Evolutionary conservation across 2,329 filamentous ascomycete species (phyloP), one percentile per base, ranked within the genome.

Genomic region (Pezizomycotina sp.): DNA sequence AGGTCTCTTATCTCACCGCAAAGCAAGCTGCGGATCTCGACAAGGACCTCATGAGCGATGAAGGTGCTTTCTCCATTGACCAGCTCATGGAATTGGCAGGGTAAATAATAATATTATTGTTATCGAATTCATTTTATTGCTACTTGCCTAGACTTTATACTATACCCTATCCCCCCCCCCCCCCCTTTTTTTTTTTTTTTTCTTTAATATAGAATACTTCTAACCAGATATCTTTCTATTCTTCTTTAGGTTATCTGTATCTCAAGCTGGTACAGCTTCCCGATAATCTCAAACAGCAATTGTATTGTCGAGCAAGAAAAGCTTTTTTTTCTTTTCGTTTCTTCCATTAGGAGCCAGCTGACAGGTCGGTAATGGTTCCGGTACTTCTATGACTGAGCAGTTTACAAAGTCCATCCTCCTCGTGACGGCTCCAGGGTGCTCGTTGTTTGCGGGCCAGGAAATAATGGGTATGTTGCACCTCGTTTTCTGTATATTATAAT

Each of bases 61-160:
- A 74, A 1, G 71, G 71, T 24, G 83, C 79, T 6, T 98, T 92
- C 60, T 92, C 82, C 7, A 69, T 98, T 36, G 89, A 95, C 55
- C 89, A 98, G 59, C 64, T 98, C 31, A 95, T 98, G 89, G 89
- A 95, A 56, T 63, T 98, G 5, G 89, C 89, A 27, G 89, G 50
- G 48, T 52, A 43, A 25, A 36, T 27, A 31, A 16, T 27, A 31
- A 15, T 13, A 13, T 15, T 1, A 6, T 27, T 6, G 18, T 5
- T 15, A 10, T 4, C 24, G 12, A 6, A 19, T 5, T 13, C 27
- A 16, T 27, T 7, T 14, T 3, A n/a, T 29, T 43, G 15, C 38
- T 18, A n/a, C 10, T 3, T 8, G 3, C 4, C 7, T 20, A 47
- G 89, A 0, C 66, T 98, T 1, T 84, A 83, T 1, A 83, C 86